These are phyloP conservation scores for Berkeleyomyces basicola DNA, from an alignment of 2,329 filamentous ascomycete genomes.

Conservation along the genomic window DNA sequence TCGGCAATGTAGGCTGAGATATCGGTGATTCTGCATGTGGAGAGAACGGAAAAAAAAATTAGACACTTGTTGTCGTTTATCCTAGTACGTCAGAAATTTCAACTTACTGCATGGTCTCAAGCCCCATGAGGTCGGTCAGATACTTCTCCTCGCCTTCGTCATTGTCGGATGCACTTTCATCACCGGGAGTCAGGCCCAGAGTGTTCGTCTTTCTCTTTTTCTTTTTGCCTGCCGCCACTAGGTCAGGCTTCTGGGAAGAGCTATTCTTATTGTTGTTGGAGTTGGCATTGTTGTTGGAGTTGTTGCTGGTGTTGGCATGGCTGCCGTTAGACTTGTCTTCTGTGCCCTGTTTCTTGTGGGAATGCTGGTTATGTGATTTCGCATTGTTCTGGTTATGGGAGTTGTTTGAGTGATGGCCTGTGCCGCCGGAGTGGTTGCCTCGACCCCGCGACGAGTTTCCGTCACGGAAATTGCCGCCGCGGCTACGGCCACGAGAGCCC, in stretches of 20 bases:
- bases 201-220: slow-evolving; percentile 59
- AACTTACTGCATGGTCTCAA: slow-evolving; percentile 38
- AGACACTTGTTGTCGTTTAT: slow-evolving; percentile 14
- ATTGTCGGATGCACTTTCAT: slow-evolving; percentile 47
- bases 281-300: slow-evolving; percentile 14
- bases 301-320: background rate
- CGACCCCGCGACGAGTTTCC: slow-evolving; percentile 24
- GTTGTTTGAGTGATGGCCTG: slow-evolving; percentile 22
- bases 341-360: slow-evolving; percentile 10
- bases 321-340: slow-evolving; percentile 10
- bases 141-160: slow-evolving; percentile 57
- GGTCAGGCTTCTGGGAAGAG: slow-evolving; percentile 21
- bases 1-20: slow-evolving; percentile 68
- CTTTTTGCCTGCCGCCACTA: slow-evolving; percentile 39
- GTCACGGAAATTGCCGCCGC: slow-evolving; percentile 23
- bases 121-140: slow-evolving; percentile 36
- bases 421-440: slow-evolving; percentile 31
- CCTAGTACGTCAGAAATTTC: background rate
- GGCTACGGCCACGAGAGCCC: slow-evolving; percentile 20
- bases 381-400: slow-evolving; percentile 20
- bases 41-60: background rate
- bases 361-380: slow-evolving; percentile 17
- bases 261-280: slow-evolving; percentile 14
- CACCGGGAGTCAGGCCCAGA: slow-evolving; percentile 52
- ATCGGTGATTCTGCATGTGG: slow-evolving; percentile 40